Evolutionary conservation across 495 filamentous ascomycete species (phyloP).

Genomic region (Tricharina praecox): DNA sequence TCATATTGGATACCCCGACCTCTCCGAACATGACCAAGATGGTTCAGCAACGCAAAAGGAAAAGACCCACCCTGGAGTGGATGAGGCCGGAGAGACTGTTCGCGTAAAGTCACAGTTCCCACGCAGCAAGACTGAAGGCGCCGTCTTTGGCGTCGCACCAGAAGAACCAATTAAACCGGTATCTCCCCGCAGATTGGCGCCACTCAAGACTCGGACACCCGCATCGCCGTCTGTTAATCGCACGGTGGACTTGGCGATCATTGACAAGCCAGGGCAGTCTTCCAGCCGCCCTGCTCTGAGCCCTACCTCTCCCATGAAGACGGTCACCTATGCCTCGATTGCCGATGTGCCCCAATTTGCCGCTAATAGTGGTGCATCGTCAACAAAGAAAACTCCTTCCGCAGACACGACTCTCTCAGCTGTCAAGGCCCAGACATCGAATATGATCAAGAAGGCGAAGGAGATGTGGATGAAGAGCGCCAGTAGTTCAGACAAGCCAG

Average conservation of each 20-base stretch:
- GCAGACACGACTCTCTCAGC: conserved; percentile 18
- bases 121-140: conserved; percentile 13
- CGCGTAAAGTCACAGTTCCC: conserved; percentile 5
- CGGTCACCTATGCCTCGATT: background rate
- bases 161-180: background rate
- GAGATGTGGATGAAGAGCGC: conserved; percentile 43
- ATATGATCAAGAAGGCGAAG: conserved; percentile 22
- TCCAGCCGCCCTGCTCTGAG: background rate
- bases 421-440: conserved; percentile 24
- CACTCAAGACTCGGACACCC: background rate
- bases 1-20: conserved; percentile 38
- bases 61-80: background rate
- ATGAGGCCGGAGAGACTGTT: background rate
- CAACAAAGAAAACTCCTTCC: conserved; percentile 1
- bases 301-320: conserved; percentile 4
- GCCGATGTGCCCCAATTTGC: conserved; percentile 6
- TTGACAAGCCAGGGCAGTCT: background rate
- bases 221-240: too few relatives aligned
- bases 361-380: background rate
- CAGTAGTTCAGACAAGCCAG: conserved; percentile 19
- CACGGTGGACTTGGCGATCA: too few relatives aligned
- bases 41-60: conserved; percentile 15
- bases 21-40: conserved; percentile 32
- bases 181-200: background rate
- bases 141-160: background rate